Evolutionary conservation across 1,284 basidiomycete species (phyloP), one percentile per base, ranked within the genome.

Genomic region (Ganoderma sinense): DNA sequence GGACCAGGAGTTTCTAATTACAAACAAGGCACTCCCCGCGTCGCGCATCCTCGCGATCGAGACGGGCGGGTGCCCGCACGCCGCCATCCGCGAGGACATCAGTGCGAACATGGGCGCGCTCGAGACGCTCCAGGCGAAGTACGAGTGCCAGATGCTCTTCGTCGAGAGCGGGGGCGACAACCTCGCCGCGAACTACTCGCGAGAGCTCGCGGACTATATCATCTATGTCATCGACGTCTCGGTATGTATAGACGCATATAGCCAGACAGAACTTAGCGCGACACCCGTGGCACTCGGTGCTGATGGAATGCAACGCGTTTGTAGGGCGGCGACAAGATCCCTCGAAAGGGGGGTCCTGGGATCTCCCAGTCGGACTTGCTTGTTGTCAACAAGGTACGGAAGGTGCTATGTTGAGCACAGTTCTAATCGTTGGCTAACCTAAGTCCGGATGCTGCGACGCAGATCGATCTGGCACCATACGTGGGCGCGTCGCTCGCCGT

Each of bases 121-220:
- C 39, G 97, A 99, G 80, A 94, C 94, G 40, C 87, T 99, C n/a
- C 97, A 98, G 80, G 94, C 93, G n/a, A 93, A 95, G 80, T 94
- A 88, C 79, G 88, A 84, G 36, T 95, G 93, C 71, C 94, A 97
- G 78, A 76, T 97, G 69, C 87, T 97, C 64, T 93, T 99, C 73
- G 97, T 99, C 14, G 97, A 99, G 82, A 95, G 92, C 72, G 97
- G 97, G 48, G 97, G 97, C 18, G 97, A 99, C 81, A 99, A 99
- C 80, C 86, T 99, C 11, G 97, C 92, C 67, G 97, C 97, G 6
- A 98, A 98, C 81, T 99, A 98, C 81, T 97, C 94, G 58, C 87
- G 97, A 69, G 97, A 99, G 81, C 84, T 99, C 60, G 97, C 98
- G 13, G 97, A 99, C 81, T 99, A 97, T 80, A 98, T 99, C 80